Evolutionary conservation across 768 basidiomycete genomes (phyloP).

Genomic region (Hysterangium stoloniferum): DNA sequence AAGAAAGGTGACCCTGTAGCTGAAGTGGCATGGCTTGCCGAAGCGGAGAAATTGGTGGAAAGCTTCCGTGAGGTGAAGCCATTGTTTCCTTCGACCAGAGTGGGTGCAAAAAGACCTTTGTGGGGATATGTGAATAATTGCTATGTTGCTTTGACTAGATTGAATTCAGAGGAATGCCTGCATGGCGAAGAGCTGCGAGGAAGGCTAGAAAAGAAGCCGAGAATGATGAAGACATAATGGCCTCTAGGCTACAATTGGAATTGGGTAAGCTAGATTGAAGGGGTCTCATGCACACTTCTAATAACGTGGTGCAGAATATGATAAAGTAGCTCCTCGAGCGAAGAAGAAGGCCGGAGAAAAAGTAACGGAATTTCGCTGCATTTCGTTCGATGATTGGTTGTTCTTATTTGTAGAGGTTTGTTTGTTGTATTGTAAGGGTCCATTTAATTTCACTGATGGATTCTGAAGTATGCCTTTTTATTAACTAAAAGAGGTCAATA

Average conservation of each 20-base stretch:
- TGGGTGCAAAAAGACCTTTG: slow-evolving; percentile 28
- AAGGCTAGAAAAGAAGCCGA: slow-evolving; percentile 31
- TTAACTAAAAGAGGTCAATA: slow-evolving; percentile 56
- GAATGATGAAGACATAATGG: slow-evolving; percentile 64
- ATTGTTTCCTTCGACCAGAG: slow-evolving; percentile 72
- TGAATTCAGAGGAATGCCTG: slow-evolving; percentile 58
- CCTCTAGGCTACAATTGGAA: slow-evolving; percentile 66
- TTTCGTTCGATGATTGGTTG: slow-evolving; percentile 82
- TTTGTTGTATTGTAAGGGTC: not conserved
- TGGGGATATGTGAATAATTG: not conserved
- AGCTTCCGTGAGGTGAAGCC: slow-evolving; percentile 82
- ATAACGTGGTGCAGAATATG: slow-evolving; percentile 39
- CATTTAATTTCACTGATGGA: not conserved
- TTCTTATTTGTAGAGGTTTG: slow-evolving; percentile 76
- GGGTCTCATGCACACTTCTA: not conserved
- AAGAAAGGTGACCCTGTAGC: slow-evolving; percentile 39
- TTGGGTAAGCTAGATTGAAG: slow-evolving; percentile 52
- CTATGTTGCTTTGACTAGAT: slow-evolving; percentile 3
- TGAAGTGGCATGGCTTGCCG: slow-evolving; percentile 67
- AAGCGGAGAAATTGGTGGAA: slow-evolving; percentile 82
- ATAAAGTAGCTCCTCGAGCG: slow-evolving; percentile 43
- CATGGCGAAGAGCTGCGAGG: slow-evolving; percentile 28
- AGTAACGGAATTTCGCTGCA: slow-evolving; percentile 69
- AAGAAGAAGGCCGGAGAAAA: slow-evolving; percentile 34
- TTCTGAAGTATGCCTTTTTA: slow-evolving; percentile 62